Conservation (phyloP, 163 green algal species). For the Prototheca stagnorum region DNA sequence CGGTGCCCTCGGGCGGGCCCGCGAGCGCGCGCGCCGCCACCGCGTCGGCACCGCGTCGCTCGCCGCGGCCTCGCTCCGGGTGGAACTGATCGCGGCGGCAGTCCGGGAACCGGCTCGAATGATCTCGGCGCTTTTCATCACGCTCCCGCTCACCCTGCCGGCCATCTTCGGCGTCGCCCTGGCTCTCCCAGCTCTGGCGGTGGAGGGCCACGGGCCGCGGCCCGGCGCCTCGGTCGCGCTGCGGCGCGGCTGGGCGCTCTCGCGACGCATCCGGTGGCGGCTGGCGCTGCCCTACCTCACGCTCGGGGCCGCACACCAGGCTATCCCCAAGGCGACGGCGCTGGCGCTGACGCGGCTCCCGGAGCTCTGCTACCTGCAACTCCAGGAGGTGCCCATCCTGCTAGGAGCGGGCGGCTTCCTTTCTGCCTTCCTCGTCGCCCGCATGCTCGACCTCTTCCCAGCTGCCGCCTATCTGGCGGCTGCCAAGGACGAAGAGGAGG, state of each 20-base stretch:
- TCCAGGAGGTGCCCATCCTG: too few species aligned
- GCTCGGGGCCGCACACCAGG: too few species aligned
- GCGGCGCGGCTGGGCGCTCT: slow-evolving; percentile 5
- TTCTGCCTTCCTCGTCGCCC: too few species aligned
- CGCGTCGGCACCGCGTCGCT: not conserved
- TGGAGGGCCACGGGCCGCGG: too few species aligned
- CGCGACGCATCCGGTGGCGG: slow-evolving; percentile 12
- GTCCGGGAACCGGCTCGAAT: slow-evolving; percentile 5
- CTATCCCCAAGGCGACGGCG: too few species aligned
- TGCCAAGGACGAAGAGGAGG: too few species aligned
- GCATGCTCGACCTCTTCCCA: too few species aligned
- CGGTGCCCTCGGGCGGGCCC: not conserved
- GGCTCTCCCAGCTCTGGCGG: slow-evolving; percentile 1
- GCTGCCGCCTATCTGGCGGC: too few species aligned
- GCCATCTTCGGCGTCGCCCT: slow-evolving; percentile 14
- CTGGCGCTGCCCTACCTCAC: slow-evolving; percentile 19
- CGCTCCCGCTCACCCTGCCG: slow-evolving; percentile 16
- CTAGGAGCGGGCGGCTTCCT: too few species aligned
- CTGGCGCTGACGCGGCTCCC: too few species aligned
- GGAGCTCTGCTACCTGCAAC: too few species aligned
- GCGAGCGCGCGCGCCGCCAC: not conserved
- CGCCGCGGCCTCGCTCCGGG: slow-evolving; percentile 3
- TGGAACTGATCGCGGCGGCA: slow-evolving; percentile 17
- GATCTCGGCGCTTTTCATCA: slow-evolving; percentile 10
- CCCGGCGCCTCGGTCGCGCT: slow-evolving; percentile 2